phyloP scores from a whole-genome alignment of 768 basidiomycete species.

The Rhodosporidiobolus odoratus region DNA sequence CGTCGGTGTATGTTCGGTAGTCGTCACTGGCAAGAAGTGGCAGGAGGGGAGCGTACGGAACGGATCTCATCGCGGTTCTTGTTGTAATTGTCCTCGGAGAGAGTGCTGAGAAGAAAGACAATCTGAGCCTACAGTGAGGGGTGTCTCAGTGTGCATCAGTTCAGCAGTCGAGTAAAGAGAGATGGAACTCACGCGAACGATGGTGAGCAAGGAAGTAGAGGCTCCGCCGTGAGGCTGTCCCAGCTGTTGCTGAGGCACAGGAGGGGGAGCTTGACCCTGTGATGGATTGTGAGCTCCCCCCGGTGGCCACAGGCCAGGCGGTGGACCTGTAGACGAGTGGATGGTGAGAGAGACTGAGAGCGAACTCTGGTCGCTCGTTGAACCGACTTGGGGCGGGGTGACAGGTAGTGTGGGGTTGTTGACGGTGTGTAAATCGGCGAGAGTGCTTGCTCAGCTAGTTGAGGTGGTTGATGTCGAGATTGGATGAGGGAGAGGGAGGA shows the following conservation, averaged over 20 bases:
- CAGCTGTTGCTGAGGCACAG: no score
- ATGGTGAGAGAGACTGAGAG: no score
- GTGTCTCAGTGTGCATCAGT: not conserved
- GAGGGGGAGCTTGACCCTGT: constrained; percentile 53
- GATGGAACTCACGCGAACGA: constrained; percentile 2
- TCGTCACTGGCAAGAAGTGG: not conserved
- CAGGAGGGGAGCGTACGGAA: constrained; percentile 57
- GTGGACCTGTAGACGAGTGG: no score
- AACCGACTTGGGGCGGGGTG: no score
- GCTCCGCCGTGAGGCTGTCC: not conserved
- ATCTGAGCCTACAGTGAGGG: constrained; percentile 55
- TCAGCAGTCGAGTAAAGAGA: not conserved
- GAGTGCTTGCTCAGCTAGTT: no score
- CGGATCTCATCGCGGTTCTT: constrained; percentile 90
- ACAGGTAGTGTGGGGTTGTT: no score
- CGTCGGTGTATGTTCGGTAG: not conserved
- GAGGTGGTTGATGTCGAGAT: no score
- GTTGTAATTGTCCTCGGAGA: constrained; percentile 95
- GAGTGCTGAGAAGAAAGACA: constrained; percentile 89
- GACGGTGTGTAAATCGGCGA: no score
- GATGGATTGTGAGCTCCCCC: constrained; percentile 52
- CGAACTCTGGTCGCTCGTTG: no score
- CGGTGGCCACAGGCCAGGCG: constrained; percentile 24
- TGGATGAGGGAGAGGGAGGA: no score
- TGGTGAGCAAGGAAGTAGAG: constrained; percentile 14